phyloP scores from a whole-genome alignment of 257 asterid species.

The Echites panduratus region DNA sequence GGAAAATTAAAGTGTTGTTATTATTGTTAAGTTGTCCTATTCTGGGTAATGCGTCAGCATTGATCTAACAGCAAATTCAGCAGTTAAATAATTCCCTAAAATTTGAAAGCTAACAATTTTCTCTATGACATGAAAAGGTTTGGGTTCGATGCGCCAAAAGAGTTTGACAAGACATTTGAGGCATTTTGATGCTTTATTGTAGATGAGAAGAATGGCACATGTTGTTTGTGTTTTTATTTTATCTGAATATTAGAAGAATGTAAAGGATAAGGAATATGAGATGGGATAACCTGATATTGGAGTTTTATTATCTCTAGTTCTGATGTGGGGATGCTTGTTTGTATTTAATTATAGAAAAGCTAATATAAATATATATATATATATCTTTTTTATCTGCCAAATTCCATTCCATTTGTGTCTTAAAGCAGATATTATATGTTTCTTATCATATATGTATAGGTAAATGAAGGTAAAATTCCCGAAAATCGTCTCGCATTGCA shows the following conservation, averaged over 20 bases:
- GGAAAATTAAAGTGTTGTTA: not conserved
- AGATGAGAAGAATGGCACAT: not conserved
- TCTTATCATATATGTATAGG: conserved; percentile 29
- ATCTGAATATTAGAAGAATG: not conserved
- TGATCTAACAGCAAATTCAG: not conserved
- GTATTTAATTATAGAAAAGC: not conserved
- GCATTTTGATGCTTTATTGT: too few species aligned
- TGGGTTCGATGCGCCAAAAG: too few species aligned
- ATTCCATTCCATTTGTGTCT: not conserved
- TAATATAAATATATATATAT: not conserved
- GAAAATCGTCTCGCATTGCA: conserved; percentile 53
- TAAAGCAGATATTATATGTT: not conserved
- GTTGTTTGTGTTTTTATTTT: not conserved
- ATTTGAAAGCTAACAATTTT: too few species aligned
- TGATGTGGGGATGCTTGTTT: not conserved
- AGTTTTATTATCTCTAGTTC: not conserved
- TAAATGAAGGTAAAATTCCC: conserved; percentile 83
- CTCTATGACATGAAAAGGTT: too few species aligned
- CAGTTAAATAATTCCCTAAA: too few species aligned
- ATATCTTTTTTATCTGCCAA: not conserved
- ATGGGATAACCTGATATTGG: not conserved
- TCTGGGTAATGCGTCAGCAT: not conserved
- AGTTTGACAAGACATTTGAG: too few species aligned
- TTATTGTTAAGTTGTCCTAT: too few species aligned
- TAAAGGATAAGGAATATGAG: not conserved